phyloP scores from a whole-genome alignment of 495 filamentous ascomycete species.

The Lindgomyces ingoldianus region DNA sequence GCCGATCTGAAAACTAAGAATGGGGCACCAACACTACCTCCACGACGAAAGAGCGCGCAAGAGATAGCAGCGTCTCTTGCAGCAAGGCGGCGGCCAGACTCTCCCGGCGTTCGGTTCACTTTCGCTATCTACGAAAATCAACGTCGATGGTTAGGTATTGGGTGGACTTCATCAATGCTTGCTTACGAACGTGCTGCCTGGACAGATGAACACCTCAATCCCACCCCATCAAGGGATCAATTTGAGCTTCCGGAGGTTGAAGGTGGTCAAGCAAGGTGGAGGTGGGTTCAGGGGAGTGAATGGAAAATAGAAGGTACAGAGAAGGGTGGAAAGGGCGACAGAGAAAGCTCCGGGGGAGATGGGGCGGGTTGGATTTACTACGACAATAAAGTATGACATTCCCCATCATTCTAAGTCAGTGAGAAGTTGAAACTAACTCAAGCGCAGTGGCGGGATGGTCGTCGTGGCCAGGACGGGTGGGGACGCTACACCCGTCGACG shows the following conservation, averaged over 20 bases:
- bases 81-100: slow-evolving; percentile 54
- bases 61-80: slow-evolving; percentile 41
- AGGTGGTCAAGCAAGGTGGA: slow-evolving; percentile 78
- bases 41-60: slow-evolving; percentile 36
- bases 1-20: slow-evolving; percentile 7
- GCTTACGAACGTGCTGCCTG: slow-evolving; percentile 85
- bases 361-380: slow-evolving; percentile 94
- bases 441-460: slow-evolving; percentile 84
- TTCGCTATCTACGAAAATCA: slow-evolving; percentile 98
- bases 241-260: slow-evolving; percentile 89
- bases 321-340: slow-evolving; percentile 47
- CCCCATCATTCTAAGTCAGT: background rate
- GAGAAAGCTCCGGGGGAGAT: slow-evolving; percentile 48
- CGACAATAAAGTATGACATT: slow-evolving; percentile 78
- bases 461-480: slow-evolving; percentile 88
- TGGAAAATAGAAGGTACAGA: slow-evolving; percentile 85
- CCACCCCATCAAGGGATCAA: slow-evolving; percentile 71
- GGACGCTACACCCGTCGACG: slow-evolving; percentile 84
- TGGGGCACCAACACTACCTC: slow-evolving; percentile 28
- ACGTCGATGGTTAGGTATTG: slow-evolving; percentile 88
- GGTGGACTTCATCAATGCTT: slow-evolving; percentile 90
- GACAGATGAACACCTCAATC: slow-evolving; percentile 94
- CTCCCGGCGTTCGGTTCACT: slow-evolving; percentile 85
- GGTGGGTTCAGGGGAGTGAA: slow-evolving; percentile 79
- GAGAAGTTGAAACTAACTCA: slow-evolving; percentile 28